A percentile compares a stretch with the other conserved stretches of the same genome.
Conservation (phyloP, 768 basidiomycete species). For the Tulasnella calospora region DNA sequence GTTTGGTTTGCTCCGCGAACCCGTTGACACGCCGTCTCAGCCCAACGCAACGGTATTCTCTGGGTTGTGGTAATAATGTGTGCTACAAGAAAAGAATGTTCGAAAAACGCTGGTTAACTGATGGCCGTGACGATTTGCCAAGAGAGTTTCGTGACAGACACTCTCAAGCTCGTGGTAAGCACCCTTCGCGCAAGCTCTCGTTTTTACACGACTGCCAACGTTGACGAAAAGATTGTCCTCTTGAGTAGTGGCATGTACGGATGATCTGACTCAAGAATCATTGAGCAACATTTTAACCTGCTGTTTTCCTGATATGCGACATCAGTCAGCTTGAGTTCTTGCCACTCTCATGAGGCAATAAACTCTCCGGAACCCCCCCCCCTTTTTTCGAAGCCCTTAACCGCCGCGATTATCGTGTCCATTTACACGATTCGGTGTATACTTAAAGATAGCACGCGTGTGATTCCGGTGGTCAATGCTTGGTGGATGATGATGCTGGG, state of each 20-base stretch:
- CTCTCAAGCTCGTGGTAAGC: not conserved
- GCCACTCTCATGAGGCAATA: not conserved
- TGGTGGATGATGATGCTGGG: constrained; percentile 18
- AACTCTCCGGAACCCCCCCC: not conserved
- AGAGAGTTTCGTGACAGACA: not conserved
- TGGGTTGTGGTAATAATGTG: not conserved
- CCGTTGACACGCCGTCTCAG: not conserved
- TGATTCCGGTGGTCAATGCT: not conserved
- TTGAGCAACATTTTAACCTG: not conserved
- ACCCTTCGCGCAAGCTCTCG: too few species aligned
- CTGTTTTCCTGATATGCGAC: not conserved
- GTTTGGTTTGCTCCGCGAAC: not conserved
- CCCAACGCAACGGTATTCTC: not conserved
- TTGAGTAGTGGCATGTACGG: constrained; percentile 1
- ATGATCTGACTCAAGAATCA: not conserved
- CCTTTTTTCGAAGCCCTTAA: not conserved
- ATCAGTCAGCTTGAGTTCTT: not conserved
- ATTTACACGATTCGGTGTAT: not conserved
- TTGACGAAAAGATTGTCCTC: not conserved
- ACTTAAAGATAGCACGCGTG: not conserved
- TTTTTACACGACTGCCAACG: too few species aligned
- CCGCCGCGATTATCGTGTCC: not conserved
- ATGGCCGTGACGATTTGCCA: not conserved
- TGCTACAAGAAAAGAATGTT: not conserved
- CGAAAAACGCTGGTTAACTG: not conserved